A percentile compares a stretch with the other conserved stretches of the same genome.
Conservation (phyloP, 768 basidiomycete species). For the Termitomyces sp. region DNA sequence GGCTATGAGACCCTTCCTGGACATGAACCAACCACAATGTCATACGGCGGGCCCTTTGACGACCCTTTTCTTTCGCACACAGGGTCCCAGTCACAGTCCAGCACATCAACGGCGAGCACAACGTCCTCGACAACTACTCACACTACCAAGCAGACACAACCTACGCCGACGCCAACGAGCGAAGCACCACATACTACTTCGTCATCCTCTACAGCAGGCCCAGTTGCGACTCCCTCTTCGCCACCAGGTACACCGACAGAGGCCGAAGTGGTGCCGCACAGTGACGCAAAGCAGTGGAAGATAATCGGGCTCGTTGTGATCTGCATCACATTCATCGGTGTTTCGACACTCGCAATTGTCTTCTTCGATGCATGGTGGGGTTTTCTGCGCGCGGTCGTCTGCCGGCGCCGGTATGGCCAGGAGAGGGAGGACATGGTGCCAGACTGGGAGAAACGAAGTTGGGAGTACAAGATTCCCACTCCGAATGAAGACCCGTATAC, state of each 20-base stretch:
- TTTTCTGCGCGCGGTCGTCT: constrained; percentile 47
- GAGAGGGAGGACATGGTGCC: constrained; percentile 54
- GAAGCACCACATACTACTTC: neutral
- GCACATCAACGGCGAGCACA: constrained; percentile 2
- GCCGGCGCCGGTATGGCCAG: constrained; percentile 28
- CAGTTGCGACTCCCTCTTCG: neutral
- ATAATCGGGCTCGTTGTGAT: constrained; percentile 65
- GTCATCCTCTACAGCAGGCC: neutral
- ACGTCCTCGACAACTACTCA: neutral
- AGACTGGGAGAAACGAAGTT: constrained; percentile 59
- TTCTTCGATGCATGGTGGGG: constrained; percentile 74
- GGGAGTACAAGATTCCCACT: constrained; percentile 47
- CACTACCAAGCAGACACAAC: constrained; percentile 1
- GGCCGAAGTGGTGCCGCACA: constrained; percentile 27
- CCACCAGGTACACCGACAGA: constrained; percentile 8
- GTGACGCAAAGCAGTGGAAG: constrained; percentile 57
- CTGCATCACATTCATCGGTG: constrained; percentile 53
- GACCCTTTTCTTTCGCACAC: constrained; percentile 2
- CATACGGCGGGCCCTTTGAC: constrained; percentile 10
- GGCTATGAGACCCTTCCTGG: constrained; percentile 4
- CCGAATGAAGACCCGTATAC: constrained; percentile 46
- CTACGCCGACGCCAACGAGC: neutral
- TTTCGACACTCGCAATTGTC: constrained; percentile 48
- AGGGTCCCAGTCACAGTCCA: constrained; percentile 2
- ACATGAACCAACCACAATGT: constrained; percentile 1